Evolutionary conservation across 257 asterid genomes (phyloP), one percentile per base, ranked within the genome.

Genomic region (Jacaranda mimosifolia): DNA sequence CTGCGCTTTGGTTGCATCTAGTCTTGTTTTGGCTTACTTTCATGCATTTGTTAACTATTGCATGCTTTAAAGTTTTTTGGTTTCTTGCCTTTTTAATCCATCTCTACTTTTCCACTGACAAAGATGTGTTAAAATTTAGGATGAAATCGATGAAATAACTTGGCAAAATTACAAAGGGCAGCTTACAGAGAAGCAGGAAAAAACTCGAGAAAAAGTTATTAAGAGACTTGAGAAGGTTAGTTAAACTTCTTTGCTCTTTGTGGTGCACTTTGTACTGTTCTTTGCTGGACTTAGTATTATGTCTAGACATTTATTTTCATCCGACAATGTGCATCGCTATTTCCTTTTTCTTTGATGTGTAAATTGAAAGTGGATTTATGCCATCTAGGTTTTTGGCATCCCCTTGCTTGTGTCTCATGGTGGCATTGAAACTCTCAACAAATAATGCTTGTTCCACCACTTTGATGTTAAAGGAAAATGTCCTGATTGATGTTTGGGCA

Each of bases 121-220:
- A n/a, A 10, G 53, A 55, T 45, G 43, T 77, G 70, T 65, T 26
- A 15, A 60, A 64, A 14, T 79, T 38, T 73, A 94, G 98, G 98
- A 91, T 21, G 98, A 89, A 42, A 85, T 80, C 81, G 98, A 91
- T n/a, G 98, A 92, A 84, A 89, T 94, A 80, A 94, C 98, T 17
- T 94, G 98, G 98, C 98, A 94, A 87, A 94, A 88, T 77, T 92
- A 84, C 91, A 94, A 94, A 86, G 98, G 98, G 38, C 95, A 88
- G 81, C 96, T 94, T 14, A 94, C 98, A 1, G 98, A 94, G 86
- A 94, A 94, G 88, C 98, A 94, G 88, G 96, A 89, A 83, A 94
- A 94, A 87, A 94, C 98, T 45, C 94, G 97, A 57, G 98, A 91
- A 10, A 94, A 94, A 89, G 98, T 94, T 70, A 57, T 91, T 56